phyloP scores from a whole-genome alignment of 768 basidiomycete species.

The Lentinula aciculospora region DNA sequence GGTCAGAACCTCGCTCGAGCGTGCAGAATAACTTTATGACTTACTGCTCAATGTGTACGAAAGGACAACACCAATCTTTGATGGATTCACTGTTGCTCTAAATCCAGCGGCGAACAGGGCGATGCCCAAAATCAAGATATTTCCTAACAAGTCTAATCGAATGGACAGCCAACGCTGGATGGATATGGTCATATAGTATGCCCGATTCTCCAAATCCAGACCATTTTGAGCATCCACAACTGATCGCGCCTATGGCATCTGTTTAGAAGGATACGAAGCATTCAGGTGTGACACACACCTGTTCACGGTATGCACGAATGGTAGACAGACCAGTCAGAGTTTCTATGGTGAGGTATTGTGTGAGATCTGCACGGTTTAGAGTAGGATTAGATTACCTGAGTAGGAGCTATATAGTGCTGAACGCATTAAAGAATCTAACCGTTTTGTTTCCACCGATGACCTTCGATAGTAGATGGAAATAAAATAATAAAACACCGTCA shows the following conservation, averaged over 20 bases:
- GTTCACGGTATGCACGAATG: constrained; percentile 29
- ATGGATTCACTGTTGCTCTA: constrained; percentile 27
- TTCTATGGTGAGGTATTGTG: constrained; percentile 18
- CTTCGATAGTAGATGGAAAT: constrained; percentile 31
- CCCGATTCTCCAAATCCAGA: constrained; percentile 29
- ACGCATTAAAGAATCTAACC: constrained; percentile 33
- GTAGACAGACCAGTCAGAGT: constrained; percentile 32
- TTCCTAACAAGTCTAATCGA: constrained; percentile 36
- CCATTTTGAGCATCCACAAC: constrained; percentile 30
- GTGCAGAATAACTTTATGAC: constrained; percentile 15
- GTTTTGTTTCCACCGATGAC: constrained; percentile 32
- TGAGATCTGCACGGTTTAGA: too few species aligned
- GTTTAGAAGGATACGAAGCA: not conserved
- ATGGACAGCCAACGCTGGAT: constrained; percentile 24
- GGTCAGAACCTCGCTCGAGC: not conserved
- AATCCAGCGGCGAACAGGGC: constrained; percentile 43
- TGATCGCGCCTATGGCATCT: constrained; percentile 25
- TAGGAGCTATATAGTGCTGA: constrained; percentile 28
- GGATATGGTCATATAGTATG: constrained; percentile 35
- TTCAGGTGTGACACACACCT: constrained; percentile 13
- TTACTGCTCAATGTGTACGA: constrained; percentile 43
- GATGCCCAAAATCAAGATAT: constrained; percentile 41
- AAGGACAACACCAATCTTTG: constrained; percentile 52
- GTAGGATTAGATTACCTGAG: constrained; percentile 15
- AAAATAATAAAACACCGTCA: constrained; percentile 26